phyloP scores from a whole-genome alignment of 202 grass and related monocot genomes.

The Sporobolus alterniflorus region DNA sequence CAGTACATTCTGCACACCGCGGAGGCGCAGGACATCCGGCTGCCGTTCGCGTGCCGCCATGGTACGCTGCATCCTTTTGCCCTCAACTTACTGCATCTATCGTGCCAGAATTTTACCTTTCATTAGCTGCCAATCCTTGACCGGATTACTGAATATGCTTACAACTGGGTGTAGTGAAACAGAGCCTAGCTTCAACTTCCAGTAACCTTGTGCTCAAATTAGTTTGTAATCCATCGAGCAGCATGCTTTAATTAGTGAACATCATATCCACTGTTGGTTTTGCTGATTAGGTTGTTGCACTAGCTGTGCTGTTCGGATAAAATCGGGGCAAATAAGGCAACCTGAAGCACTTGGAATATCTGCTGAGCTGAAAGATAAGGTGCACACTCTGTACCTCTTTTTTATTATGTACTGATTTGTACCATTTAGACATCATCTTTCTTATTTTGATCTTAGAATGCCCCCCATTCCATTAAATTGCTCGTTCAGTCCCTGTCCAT shows the following conservation, averaged over 20 bases:
- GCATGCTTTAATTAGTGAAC: neutral
- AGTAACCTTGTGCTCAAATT: neutral
- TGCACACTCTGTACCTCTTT: conserved; percentile 16
- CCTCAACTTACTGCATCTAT: neutral
- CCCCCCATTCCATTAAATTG: too few relatives aligned
- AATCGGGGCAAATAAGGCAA: conserved; percentile 88
- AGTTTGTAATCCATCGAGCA: neutral
- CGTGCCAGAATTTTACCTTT: neutral
- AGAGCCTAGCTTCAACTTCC: neutral
- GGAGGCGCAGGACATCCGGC: conserved; percentile 77
- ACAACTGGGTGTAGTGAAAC: neutral
- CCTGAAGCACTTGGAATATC: conserved; percentile 98
- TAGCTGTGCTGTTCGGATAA: conserved; percentile 91
- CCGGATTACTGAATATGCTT: neutral
- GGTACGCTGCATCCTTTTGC: conserved; percentile 41
- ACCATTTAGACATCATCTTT: neutral
- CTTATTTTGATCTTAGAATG: neutral
- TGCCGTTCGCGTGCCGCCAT: conserved; percentile 95
- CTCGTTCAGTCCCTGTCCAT: too few relatives aligned
- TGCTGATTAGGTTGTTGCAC: conserved; percentile 82
- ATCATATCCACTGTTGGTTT: neutral
- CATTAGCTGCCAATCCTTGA: neutral
- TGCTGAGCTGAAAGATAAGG: conserved; percentile 77
- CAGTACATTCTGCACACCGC: conserved; percentile 97
- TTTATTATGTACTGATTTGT: neutral